phyloP scores from a whole-genome alignment of 192 early-diverging fungal species.

The Gigaspora rosea region DNA sequence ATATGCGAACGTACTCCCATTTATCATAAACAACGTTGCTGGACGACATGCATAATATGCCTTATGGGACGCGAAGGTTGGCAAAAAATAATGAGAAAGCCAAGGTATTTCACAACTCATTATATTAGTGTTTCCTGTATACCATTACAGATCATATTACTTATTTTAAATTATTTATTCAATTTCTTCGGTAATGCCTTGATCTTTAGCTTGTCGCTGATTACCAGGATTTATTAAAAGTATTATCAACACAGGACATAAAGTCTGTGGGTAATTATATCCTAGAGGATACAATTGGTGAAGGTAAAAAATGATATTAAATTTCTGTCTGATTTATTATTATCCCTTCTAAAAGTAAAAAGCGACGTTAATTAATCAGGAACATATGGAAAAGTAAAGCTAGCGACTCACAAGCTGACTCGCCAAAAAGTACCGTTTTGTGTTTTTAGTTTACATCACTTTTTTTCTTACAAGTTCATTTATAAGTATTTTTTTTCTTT shows the following conservation, averaged over 20 bases:
- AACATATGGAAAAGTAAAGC: constrained; percentile 67
- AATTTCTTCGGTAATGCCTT: background rate
- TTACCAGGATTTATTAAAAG: constrained; percentile 62
- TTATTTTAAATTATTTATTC: background rate
- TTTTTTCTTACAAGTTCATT: no score
- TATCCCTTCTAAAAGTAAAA: background rate
- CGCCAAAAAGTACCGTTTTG: constrained; percentile 40
- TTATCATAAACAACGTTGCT: constrained; percentile 29
- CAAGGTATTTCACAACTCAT: constrained; percentile 36
- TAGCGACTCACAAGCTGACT: constrained; percentile 59
- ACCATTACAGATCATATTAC: background rate
- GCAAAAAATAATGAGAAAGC: constrained; percentile 44
- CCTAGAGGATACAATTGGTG: constrained; percentile 56
- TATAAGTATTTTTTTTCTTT: background rate
- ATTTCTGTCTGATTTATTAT: background rate
- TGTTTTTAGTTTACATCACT: background rate
- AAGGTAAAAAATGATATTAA: constrained; percentile 38
- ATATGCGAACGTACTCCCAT: constrained; percentile 25
- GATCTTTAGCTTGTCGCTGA: constrained; percentile 55
- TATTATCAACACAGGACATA: constrained; percentile 56
- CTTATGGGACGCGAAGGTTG: constrained; percentile 9
- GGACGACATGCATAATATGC: constrained; percentile 35
- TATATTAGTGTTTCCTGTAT: constrained; percentile 10
- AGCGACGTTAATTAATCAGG: constrained; percentile 38
- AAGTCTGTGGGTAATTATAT: constrained; percentile 58